A percentile compares a stretch with the other conserved stretches of the same genome.
phyloP scores from a whole-genome alignment of 179 eudicot species.

The Amaranthus tricolor region DNA sequence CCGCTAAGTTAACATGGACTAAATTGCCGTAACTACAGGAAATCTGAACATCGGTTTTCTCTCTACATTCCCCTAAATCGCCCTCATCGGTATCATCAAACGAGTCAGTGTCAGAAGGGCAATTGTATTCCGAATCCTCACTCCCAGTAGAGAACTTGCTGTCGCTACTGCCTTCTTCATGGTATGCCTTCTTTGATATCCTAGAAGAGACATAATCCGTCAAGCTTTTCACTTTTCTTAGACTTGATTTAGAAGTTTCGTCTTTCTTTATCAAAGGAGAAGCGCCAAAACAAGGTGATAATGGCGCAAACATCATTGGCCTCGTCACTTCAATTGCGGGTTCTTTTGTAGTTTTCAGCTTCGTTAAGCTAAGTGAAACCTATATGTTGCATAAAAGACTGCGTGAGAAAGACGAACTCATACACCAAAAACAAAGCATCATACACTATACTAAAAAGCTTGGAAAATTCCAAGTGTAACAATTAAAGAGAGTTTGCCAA shows the following conservation, averaged over 20 bases:
- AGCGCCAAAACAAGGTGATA: conserved; percentile 43
- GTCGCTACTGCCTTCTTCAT: conserved; percentile 72
- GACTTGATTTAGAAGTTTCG: conserved; percentile 58
- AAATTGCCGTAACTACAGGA: conserved; percentile 65
- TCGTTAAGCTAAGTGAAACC: conserved; percentile 59
- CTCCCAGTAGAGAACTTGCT: conserved; percentile 68
- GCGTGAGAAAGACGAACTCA: neutral
- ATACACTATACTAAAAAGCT: neutral
- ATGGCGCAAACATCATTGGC: conserved; percentile 36
- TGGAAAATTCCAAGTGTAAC: too few species aligned
- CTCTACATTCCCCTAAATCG: conserved; percentile 62
- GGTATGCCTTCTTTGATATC: conserved; percentile 51
- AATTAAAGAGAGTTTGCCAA: too few species aligned
- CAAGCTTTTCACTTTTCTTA: conserved; percentile 62
- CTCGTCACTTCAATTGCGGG: conserved; percentile 36
- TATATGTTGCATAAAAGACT: conserved; percentile 28
- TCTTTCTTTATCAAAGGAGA: conserved; percentile 40
- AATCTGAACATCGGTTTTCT: conserved; percentile 36
- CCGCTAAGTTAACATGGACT: conserved; percentile 61
- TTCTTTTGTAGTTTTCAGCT: conserved; percentile 46
- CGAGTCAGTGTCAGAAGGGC: conserved; percentile 80
- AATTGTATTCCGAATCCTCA: conserved; percentile 58
- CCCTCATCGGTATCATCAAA: conserved; percentile 56
- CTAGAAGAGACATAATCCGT: conserved; percentile 50
- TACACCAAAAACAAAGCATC: neutral